Conservation (phyloP, 345 rosid genomes). For the Melastoma malabathricum region DNA sequence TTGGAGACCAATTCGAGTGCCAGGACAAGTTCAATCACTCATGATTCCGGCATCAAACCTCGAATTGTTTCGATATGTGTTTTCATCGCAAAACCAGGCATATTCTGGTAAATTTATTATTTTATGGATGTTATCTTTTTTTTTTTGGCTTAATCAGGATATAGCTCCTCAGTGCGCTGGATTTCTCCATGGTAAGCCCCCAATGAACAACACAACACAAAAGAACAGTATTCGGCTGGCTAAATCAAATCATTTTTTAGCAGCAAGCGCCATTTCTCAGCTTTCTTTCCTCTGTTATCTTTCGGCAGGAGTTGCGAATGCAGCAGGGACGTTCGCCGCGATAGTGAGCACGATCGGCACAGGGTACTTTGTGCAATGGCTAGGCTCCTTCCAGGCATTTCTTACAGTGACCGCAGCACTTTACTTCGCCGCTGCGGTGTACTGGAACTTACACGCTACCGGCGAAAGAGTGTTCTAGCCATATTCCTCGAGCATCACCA, state of each 20-base stretch:
- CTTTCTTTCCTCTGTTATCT: too few relatives aligned
- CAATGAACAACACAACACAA: too few relatives aligned
- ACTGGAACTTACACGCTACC: slow-evolving; percentile 62
- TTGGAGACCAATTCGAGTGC: too few relatives aligned
- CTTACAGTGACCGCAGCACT: slow-evolving; percentile 65
- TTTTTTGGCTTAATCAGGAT: slow-evolving; percentile 37
- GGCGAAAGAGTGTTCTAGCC: slow-evolving; percentile 70
- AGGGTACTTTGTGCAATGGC: slow-evolving; percentile 79
- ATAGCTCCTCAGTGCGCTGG: slow-evolving; percentile 91
- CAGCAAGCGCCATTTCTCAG: too few relatives aligned
- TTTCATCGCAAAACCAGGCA: neutral
- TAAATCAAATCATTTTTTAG: too few relatives aligned
- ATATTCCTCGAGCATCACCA: too few relatives aligned
- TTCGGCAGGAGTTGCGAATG: slow-evolving; percentile 55
- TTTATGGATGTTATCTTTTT: too few relatives aligned
- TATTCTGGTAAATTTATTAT: neutral
- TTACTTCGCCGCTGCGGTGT: slow-evolving; percentile 55
- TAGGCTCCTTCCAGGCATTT: slow-evolving; percentile 87
- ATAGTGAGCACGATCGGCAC: slow-evolving; percentile 91
- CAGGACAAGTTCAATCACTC: too few relatives aligned
- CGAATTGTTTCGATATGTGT: too few relatives aligned
- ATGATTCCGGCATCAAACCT: too few relatives aligned
- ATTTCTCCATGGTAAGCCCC: slow-evolving; percentile 56
- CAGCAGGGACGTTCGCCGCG: slow-evolving; percentile 89
- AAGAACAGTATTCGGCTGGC: too few relatives aligned